A percentile compares a stretch with the other conserved stretches of the same genome.
These are phyloP conservation scores for Phialophora macrospora DNA, from an alignment of 2,329 filamentous ascomycete species.

Conservation along the genomic window DNA sequence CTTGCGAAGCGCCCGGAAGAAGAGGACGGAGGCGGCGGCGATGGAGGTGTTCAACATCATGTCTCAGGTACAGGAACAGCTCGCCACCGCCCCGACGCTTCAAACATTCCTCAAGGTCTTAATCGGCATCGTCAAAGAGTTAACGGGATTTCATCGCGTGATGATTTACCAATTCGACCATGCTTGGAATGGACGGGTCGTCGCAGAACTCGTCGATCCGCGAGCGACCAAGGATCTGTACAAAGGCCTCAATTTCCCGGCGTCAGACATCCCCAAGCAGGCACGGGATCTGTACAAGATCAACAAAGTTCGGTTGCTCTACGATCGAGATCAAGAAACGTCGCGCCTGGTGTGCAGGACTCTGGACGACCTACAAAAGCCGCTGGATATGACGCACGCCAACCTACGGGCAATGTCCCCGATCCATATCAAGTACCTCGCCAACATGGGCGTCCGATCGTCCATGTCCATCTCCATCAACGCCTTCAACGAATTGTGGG, in stretches of 20 bases:
- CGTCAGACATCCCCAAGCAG: constrained; percentile 83
- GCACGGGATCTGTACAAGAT: constrained; percentile 86
- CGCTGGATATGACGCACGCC: constrained; percentile 80
- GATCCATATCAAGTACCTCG: constrained; percentile 84
- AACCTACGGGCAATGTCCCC: constrained; percentile 90
- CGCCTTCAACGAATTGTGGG: constrained; percentile 84
- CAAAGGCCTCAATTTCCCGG: constrained; percentile 86
- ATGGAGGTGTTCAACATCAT: constrained; percentile 93
- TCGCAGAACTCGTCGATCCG: constrained; percentile 84
- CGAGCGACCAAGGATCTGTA: constrained; percentile 79
- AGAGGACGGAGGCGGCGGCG: constrained; percentile 80
- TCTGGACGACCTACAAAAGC: constrained; percentile 71
- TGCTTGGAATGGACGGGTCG: constrained; percentile 80
- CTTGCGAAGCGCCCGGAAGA: constrained; percentile 73
- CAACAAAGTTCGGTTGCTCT: constrained; percentile 86
- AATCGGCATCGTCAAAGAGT: constrained; percentile 83
- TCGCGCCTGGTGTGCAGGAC: constrained; percentile 81
- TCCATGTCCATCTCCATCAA: constrained; percentile 96
- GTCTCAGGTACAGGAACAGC: constrained; percentile 87
- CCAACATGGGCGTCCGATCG: constrained; percentile 87
- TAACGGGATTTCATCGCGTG: constrained; percentile 88
- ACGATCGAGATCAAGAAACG: constrained; percentile 80
- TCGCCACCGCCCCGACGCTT: constrained; percentile 72
- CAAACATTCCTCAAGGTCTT: constrained; percentile 78
- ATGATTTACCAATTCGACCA: constrained; percentile 93